Percentiles rank a stretch among this genome's conserved stretches.
Evolutionary conservation across 345 rosid genomes (phyloP).

Genomic region (Euphorbia peplus): DNA sequence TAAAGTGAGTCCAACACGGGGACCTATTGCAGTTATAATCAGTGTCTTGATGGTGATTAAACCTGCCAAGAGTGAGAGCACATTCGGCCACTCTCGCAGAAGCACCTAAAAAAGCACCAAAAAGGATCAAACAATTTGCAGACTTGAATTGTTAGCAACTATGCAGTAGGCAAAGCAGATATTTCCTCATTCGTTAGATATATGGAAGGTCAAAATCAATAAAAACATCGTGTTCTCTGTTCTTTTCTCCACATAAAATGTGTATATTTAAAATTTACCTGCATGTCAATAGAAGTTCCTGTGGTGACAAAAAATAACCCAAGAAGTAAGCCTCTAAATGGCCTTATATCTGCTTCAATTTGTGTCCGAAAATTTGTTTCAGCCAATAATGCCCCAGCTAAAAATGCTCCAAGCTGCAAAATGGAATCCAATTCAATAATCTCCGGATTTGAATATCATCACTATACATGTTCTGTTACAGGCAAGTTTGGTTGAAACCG

Average conservation of each 20-base stretch:
- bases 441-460: conserved; percentile 10
- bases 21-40: conserved; percentile 85
- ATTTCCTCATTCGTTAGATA: not conserved
- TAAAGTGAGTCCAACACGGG: conserved; percentile 83
- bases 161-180: not conserved
- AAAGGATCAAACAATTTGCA: conserved; percentile 9
- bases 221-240: not conserved
- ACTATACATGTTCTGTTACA: not conserved
- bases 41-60: conserved; percentile 82
- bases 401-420: conserved; percentile 93
- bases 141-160: conserved; percentile 1
- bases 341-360: conserved; percentile 97
- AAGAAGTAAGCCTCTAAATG: conserved; percentile 92
- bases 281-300: conserved; percentile 90
- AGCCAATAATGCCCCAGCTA: conserved; percentile 92
- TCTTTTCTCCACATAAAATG: conserved; percentile 1
- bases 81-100: conserved; percentile 90
- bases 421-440: conserved; percentile 14
- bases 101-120: conserved; percentile 54
- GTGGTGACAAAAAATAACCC: conserved; percentile 96
- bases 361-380: conserved; percentile 96
- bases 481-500: conserved; percentile 45
- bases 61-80: conserved; percentile 86
- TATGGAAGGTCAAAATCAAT: not conserved
- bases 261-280: conserved; percentile 41